Evolutionary conservation across 306 rosid genomes (phyloP), one percentile per base, ranked within the genome.

Genomic region (Sicyos edulis): DNA sequence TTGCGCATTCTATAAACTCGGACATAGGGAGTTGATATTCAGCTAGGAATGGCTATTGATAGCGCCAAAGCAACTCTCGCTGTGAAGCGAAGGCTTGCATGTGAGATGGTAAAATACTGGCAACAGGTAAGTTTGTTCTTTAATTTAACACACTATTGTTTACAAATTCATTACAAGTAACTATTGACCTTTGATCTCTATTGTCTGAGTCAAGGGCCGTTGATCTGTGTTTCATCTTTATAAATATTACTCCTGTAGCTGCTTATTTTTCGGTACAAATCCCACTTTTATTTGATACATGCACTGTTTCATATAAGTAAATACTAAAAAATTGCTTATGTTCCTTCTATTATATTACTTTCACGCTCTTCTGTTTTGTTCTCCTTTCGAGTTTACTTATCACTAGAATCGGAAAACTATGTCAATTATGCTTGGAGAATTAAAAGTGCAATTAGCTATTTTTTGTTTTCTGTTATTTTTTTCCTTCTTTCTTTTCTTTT

Each of bases 91-190:
- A 87, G 97, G 83, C 97, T 93, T 82, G 92, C 98, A 32, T 93
- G 98, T 76, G 98, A 93, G 88, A 90, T 93, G 97, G 89, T 88
- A 74, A 93, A 93, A 79, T 93, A 90, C 73, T 93, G 98, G 98
- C 97, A 93, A 84, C 98, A 91, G 96, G 98, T 93, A 76, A 21
- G 71, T 61, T 60, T 62, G 70, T 50, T 60, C 20, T 72, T 55
- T 24, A 40, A 22, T 56, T 56, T 24, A 37, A n/a, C 47, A 72
- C 53, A 53, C 14, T 71, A 71, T 54, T 34, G 45, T 21, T 45
- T 5, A 44, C 34, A 44, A 21, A 20, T 40, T 64, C 52, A 5
- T 21, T 45, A 0, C 14, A 14, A 45, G 19, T 44, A 20, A 40
- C 8, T 47, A 21, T 21, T 22, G 42, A 22, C 56, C 22, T 7